A percentile compares a stretch with the other conserved stretches of the same genome.
phyloP scores from a whole-genome alignment of 768 basidiomycete species.

The Lactifluus pinguis region DNA sequence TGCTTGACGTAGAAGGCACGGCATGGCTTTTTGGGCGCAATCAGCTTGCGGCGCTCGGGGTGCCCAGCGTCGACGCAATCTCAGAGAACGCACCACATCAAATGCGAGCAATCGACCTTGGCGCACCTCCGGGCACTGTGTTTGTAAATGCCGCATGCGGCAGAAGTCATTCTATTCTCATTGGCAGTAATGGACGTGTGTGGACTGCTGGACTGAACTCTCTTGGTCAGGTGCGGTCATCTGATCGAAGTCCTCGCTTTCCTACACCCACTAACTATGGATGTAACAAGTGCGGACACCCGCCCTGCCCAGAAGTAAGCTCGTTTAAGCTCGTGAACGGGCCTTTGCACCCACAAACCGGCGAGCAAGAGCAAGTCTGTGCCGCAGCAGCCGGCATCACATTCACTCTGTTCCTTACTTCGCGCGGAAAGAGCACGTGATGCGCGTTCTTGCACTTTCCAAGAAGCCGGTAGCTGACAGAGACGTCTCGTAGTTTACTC shows the following conservation, averaged over 20 bases:
- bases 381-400: conserved; percentile 75
- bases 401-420: conserved; percentile 78
- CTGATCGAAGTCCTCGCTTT: neutral
- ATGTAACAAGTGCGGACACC: conserved; percentile 12
- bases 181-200: conserved; percentile 70
- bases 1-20: conserved; percentile 60
- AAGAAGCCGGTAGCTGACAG: conserved; percentile 1
- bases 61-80: conserved; percentile 38
- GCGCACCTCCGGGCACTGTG: conserved; percentile 39
- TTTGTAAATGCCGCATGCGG: conserved; percentile 84
- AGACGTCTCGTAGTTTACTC: conserved; percentile 52
- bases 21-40: conserved; percentile 92
- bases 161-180: conserved; percentile 70
- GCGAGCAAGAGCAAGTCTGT: conserved; percentile 55
- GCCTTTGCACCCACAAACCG: conserved; percentile 32
- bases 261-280: neutral
- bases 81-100: conserved; percentile 69
- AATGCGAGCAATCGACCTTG: conserved; percentile 49
- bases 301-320: conserved; percentile 48
- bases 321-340: conserved; percentile 57
- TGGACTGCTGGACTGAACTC: conserved; percentile 83
- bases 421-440: conserved; percentile 63
- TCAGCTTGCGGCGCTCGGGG: conserved; percentile 58
- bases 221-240: conserved; percentile 57
- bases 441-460: neutral